Conservation (phyloP, 2,329 filamentous ascomycete species). For the Apiospora saccharicola region DNA sequence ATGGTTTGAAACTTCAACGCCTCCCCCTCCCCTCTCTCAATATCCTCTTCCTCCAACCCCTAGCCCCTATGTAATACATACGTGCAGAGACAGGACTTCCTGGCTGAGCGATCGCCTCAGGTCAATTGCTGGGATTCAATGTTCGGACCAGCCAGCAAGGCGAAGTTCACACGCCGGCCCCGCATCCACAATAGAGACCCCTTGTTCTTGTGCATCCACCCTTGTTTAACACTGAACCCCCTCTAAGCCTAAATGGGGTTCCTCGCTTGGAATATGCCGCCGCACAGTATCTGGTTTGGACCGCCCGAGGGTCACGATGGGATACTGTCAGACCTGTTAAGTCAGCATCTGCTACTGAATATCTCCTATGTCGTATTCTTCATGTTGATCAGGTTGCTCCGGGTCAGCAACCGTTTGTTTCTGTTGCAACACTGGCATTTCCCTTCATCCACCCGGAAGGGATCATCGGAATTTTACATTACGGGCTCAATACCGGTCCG, state of each 20-base stretch:
- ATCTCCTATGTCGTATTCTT: slow-evolving; percentile 5
- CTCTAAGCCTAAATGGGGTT: neutral
- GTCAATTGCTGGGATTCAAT: neutral
- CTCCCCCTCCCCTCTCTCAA: neutral
- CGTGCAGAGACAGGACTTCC: neutral
- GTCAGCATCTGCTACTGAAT: slow-evolving; percentile 4
- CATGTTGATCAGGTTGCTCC: slow-evolving; percentile 4
- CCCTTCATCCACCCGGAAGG: slow-evolving; percentile 25
- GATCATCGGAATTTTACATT: slow-evolving; percentile 29
- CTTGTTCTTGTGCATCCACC: neutral
- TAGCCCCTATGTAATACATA: slow-evolving; percentile 3
- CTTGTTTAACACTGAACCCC: slow-evolving; percentile 2
- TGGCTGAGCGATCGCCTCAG: neutral
- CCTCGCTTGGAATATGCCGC: slow-evolving; percentile 21
- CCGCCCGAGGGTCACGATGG: slow-evolving; percentile 6
- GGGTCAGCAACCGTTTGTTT: neutral
- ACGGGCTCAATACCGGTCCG: slow-evolving; percentile 23
- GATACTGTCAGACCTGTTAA: slow-evolving; percentile 4
- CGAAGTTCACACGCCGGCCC: slow-evolving; percentile 13
- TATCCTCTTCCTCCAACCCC: slow-evolving; percentile 9
- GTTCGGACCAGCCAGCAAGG: slow-evolving; percentile 10
- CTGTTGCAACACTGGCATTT: slow-evolving; percentile 6
- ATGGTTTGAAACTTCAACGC: slow-evolving; percentile 11
- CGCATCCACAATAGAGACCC: slow-evolving; percentile 1
- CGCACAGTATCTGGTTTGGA: slow-evolving; percentile 13